Conservation (phyloP, 2,329 filamentous ascomycete species). For the Diatrype stigma region DNA sequence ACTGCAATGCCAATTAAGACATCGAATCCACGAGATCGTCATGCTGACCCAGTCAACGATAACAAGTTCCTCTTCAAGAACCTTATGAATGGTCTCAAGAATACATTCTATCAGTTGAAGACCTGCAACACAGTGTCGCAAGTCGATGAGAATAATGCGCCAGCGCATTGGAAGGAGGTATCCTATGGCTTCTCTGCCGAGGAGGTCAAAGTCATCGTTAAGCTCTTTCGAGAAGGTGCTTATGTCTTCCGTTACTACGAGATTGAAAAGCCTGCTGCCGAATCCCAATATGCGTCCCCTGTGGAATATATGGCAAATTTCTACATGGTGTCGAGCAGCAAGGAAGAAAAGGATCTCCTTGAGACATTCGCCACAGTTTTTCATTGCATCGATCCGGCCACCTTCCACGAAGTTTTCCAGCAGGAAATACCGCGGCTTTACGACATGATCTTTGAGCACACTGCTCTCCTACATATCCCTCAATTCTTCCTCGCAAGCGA, state of each 20-base stretch:
- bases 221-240: constrained; percentile 93
- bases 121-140: constrained; percentile 74
- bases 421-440: constrained; percentile 96
- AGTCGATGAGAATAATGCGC: constrained; percentile 74
- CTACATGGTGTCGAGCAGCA: constrained; percentile 88
- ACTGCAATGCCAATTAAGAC: constrained; percentile 94
- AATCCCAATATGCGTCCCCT: constrained; percentile 72
- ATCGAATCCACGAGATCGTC: constrained; percentile 82
- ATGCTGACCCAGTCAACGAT: constrained; percentile 84
- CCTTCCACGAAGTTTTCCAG: constrained; percentile 97
- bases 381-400: constrained; percentile 95
- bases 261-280: constrained; percentile 71
- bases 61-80: constrained; percentile 99
- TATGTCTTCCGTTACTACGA: constrained; percentile 97
- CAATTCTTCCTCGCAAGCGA: constrained; percentile 99
- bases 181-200: constrained; percentile 96
- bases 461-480: constrained; percentile 86
- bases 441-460: constrained; percentile 96
- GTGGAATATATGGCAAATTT: constrained; percentile 93
- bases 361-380: constrained; percentile 98
- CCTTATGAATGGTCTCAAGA: constrained; percentile 90
- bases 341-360: constrained; percentile 94
- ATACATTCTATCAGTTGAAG: constrained; percentile 91
- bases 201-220: constrained; percentile 93
- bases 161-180: constrained; percentile 89